Conservation (phyloP, 306 rosid genomes). For the Prunus kanzakura region DNA sequence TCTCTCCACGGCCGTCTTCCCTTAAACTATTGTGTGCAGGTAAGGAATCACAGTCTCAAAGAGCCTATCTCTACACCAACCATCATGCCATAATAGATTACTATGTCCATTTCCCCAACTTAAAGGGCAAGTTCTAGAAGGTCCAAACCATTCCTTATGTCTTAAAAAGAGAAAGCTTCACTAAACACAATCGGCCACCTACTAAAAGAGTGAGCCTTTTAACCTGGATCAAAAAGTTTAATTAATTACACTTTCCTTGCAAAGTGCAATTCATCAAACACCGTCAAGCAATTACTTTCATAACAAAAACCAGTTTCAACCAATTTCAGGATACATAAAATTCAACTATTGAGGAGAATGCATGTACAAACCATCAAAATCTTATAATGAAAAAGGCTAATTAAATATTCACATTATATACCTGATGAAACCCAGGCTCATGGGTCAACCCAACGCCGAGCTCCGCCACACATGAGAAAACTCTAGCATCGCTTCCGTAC, state of each 20-base stretch:
- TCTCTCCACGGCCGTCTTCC: no score
- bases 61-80: neutral
- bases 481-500: constrained; percentile 89
- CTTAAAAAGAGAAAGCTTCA: neutral
- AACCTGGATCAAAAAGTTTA: neutral
- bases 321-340: neutral
- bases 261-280: neutral
- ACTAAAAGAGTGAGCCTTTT: neutral
- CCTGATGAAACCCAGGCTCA: constrained; percentile 99
- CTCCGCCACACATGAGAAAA: constrained; percentile 78
- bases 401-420: neutral
- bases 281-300: neutral
- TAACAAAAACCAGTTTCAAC: neutral
- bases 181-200: neutral
- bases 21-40: no score
- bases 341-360: neutral
- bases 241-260: neutral
- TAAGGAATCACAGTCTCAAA: no score
- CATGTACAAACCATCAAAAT: neutral
- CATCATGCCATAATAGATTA: neutral
- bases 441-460: constrained; percentile 79
- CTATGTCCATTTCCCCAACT: neutral
- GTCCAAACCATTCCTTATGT: neutral
- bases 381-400: neutral
- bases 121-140: neutral